Evolutionary conservation across 306 rosid genomes (phyloP), one percentile per base, ranked within the genome.

Genomic region (Nissolia schottii): DNA sequence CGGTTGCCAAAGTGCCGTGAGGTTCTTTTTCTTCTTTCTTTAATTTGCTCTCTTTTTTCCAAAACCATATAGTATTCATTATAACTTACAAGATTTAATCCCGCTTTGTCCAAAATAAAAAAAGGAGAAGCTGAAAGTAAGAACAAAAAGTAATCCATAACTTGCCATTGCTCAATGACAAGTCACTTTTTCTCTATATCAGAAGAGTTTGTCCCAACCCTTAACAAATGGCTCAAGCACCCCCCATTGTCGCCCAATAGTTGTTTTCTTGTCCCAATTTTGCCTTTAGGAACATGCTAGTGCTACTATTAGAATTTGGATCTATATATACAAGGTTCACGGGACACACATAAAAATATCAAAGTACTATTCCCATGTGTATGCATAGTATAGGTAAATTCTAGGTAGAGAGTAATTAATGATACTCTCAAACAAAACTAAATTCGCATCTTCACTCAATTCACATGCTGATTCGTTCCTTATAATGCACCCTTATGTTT

Each of bases 341-440:
- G 83, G 56, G 86, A n/a, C n/a, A n/a, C 70, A 53, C 56, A 28
- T 22, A 32, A 32, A 61, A n/a, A 18, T 6, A 45, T 61, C 14
- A 16, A 4, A 63, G 1, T 18, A 78, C 83, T 82, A n/a, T 78
- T 78, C 75, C 34, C 86, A 69, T 74, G 83, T 82, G 85, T 71
- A 11, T 59, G 2, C 6, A 12, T 10, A 49, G 63, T 12, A 62
- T 3, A 35, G 41, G 7, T 35, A 11, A 35, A 11, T 68, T 50
- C 49, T 49, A 4, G 38, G 7, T 60, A 18, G 46, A 34, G 46
- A 2, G 6, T 18, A 58, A 23, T 46, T 61, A 9, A 56, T 40
- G 35, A 25, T 40, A 27, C 11, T 35, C 50, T 23, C 34, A 46
- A 18, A 31, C 37, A 46, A n/a, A 6, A 1, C 25, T 20, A n/a